These are phyloP conservation scores for Candida taoyuanica DNA, from an alignment of 805 yeast species.

Conservation along the genomic window DNA sequence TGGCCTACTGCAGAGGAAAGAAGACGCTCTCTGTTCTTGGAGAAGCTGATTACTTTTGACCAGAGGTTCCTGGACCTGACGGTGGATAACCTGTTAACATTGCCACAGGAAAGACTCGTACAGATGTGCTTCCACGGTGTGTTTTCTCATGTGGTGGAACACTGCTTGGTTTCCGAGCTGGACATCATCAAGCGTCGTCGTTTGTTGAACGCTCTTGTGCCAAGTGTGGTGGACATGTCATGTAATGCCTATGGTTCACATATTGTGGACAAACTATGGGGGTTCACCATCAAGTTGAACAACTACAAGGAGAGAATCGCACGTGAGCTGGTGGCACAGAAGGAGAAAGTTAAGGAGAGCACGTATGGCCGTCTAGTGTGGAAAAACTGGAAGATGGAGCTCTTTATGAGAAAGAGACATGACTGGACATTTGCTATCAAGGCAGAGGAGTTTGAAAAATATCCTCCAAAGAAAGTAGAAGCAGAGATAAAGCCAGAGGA, in stretches of 20 bases:
- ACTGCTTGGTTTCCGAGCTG: constrained; percentile 47
- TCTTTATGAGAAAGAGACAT: constrained; percentile 61
- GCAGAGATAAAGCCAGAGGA: constrained; percentile 3
- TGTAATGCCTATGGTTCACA: constrained; percentile 92
- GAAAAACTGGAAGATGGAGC: constrained; percentile 92
- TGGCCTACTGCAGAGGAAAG: constrained; percentile 93
- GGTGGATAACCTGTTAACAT: constrained; percentile 53
- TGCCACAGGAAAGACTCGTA: constrained; percentile 56
- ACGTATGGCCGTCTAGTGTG: constrained; percentile 87
- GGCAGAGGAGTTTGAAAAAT: constrained; percentile 41
- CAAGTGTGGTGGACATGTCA: constrained; percentile 54
- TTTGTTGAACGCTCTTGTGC: constrained; percentile 60
- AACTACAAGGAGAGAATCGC: constrained; percentile 87
- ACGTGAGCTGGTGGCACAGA: constrained; percentile 50
- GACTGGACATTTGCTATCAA: constrained; percentile 78
- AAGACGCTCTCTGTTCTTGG: constrained; percentile 70
- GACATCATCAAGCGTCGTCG: constrained; percentile 56
- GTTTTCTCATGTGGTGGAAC: constrained; percentile 83
- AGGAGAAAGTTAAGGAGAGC: constrained; percentile 74
- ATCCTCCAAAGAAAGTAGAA: constrained; percentile 31
- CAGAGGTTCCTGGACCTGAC: constrained; percentile 51
- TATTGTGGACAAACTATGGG: constrained; percentile 80
- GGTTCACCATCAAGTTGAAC: constrained; percentile 68
- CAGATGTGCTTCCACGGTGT: constrained; percentile 88
- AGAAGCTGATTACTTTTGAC: constrained; percentile 68